phyloP scores from a whole-genome alignment of 495 filamentous ascomycete species.

The Evernia prunastri region DNA sequence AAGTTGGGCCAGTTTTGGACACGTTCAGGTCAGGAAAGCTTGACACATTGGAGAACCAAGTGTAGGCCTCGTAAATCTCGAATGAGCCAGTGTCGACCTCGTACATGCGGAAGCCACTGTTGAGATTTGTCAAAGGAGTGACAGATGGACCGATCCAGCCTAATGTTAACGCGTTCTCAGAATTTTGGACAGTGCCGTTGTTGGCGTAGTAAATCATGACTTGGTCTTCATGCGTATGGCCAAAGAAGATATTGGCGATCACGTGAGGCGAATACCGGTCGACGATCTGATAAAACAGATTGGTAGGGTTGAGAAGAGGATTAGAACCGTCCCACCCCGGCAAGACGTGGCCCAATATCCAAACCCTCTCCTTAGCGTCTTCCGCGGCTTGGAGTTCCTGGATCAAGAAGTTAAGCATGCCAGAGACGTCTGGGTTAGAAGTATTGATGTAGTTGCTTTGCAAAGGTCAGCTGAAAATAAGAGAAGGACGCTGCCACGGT shows the following conservation, averaged over 20 bases:
- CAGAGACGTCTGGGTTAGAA: constrained; percentile 44
- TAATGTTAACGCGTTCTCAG: constrained; percentile 37
- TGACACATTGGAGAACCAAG: constrained; percentile 46
- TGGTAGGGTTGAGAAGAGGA: constrained; percentile 43
- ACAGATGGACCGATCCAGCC: constrained; percentile 50
- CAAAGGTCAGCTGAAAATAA: constrained; percentile 12
- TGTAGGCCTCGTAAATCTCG: constrained; percentile 47
- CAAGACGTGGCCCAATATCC: constrained; percentile 50
- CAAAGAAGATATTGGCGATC: constrained; percentile 51
- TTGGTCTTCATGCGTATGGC: constrained; percentile 52
- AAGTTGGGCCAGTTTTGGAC: constrained; percentile 36
- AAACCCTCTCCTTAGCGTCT: constrained; percentile 45
- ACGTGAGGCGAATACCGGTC: constrained; percentile 51
- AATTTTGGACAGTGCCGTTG: constrained; percentile 39
- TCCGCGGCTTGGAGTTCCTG: constrained; percentile 48
- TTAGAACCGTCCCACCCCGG: constrained; percentile 48
- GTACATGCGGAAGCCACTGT: constrained; percentile 50
- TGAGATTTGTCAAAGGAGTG: constrained; percentile 49
- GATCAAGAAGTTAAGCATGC: constrained; percentile 46
- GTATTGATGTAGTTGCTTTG: constrained; percentile 40
- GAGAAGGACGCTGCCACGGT: not conserved
- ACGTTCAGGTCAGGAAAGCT: constrained; percentile 34
- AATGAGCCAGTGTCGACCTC: constrained; percentile 50
- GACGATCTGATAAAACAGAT: constrained; percentile 52
- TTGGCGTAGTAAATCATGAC: constrained; percentile 48